Evolutionary conservation across 331 rosid genomes (phyloP).

Genomic region (Erythrophleum ivorense): DNA sequence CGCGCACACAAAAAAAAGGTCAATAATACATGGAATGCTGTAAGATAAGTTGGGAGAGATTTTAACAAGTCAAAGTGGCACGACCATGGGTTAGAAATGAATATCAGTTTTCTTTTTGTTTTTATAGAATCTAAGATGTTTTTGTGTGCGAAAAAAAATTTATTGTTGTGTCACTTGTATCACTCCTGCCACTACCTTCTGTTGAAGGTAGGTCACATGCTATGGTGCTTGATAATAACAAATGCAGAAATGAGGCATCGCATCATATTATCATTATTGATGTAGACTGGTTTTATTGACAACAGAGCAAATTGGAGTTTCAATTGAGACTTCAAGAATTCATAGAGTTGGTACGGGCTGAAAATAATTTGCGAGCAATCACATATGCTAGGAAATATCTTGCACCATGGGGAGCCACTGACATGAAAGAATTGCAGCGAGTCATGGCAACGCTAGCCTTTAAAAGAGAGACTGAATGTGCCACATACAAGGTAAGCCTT

Average conservation of each 20-base stretch:
- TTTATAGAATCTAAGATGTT: neutral
- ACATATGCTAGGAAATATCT: constrained; percentile 93
- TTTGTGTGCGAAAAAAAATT: neutral
- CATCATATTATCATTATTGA: constrained; percentile 26
- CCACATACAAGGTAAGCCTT: constrained; percentile 77
- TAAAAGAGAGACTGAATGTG: constrained; percentile 83
- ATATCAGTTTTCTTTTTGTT: neutral
- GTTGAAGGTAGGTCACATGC: neutral
- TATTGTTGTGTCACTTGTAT: neutral
- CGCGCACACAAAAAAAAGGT: neutral
- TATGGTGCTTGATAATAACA: constrained; percentile 11
- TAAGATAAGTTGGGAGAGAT: neutral
- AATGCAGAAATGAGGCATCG: constrained; percentile 14
- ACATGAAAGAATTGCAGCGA: constrained; percentile 94
- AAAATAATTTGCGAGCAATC: constrained; percentile 83
- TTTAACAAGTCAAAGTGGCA: neutral
- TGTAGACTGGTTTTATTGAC: constrained; percentile 41
- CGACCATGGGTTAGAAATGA: neutral
- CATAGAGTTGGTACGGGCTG: constrained; percentile 92
- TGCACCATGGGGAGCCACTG: constrained; percentile 86
- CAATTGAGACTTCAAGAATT: constrained; percentile 96
- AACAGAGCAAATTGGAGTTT: constrained; percentile 94
- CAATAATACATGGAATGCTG: neutral
- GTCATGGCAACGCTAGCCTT: constrained; percentile 88
- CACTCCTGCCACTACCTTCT: neutral